Conservation (phyloP, 2,329 filamentous ascomycete species). For the Ophiognomonia clavigignenti-juglandacearum region DNA sequence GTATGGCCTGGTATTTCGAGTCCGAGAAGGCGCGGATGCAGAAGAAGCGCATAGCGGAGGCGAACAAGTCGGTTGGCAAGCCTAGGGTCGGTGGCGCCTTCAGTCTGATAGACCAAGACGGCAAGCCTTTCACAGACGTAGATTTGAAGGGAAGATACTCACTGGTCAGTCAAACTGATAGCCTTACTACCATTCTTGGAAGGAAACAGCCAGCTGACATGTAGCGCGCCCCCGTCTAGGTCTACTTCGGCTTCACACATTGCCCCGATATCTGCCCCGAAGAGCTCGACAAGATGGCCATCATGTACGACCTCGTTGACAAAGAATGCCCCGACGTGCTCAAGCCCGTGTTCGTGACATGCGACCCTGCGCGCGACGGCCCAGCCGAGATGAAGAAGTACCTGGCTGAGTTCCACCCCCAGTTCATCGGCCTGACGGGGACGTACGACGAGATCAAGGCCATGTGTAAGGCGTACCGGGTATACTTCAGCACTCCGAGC, state of each 20-base stretch:
- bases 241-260: slow-evolving; percentile 98
- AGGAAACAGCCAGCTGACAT: background rate
- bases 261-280: slow-evolving; percentile 99
- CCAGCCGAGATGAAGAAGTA: slow-evolving; percentile 82
- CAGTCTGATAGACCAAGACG: slow-evolving; percentile 74
- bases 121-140: slow-evolving; percentile 69
- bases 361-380: slow-evolving; percentile 87
- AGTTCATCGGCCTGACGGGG: slow-evolving; percentile 84
- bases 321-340: slow-evolving; percentile 48
- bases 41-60: slow-evolving; percentile 81
- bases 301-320: slow-evolving; percentile 75
- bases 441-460: slow-evolving; percentile 91
- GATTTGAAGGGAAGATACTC: slow-evolving; percentile 84
- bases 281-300: slow-evolving; percentile 98
- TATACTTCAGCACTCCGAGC: slow-evolving; percentile 92
- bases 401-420: slow-evolving; percentile 82
- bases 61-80: slow-evolving; percentile 85
- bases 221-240: slow-evolving; percentile 39
- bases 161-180: slow-evolving; percentile 52
- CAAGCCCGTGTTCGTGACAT: slow-evolving; percentile 86
- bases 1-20: slow-evolving; percentile 86
- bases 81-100: slow-evolving; percentile 93
- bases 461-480: slow-evolving; percentile 91
- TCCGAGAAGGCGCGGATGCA: slow-evolving; percentile 89
- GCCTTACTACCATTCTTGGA: background rate